Evolutionary conservation across 129 eudicot genomes (phyloP).

Genomic region (Artemisia tridentata): DNA sequence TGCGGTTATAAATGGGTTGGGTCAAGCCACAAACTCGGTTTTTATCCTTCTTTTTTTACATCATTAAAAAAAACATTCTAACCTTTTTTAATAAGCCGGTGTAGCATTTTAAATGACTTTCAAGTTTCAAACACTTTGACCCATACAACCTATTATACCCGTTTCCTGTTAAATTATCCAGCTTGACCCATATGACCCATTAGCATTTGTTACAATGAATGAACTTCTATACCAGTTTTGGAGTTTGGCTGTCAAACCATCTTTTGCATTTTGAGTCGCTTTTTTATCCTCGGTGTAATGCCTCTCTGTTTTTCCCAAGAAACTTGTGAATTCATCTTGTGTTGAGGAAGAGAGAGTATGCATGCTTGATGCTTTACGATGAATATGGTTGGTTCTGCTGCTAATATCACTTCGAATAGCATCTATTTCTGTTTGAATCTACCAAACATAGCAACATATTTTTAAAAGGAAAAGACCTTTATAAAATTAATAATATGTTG

Average conservation of each 20-base stretch:
- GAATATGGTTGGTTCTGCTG: conserved; percentile 37
- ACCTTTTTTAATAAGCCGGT: too few relatives aligned
- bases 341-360: conserved; percentile 33
- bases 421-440: conserved; percentile 60
- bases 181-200: not conserved
- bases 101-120: not conserved
- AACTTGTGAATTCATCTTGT: conserved; percentile 46
- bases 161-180: not conserved
- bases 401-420: conserved; percentile 41
- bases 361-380: conserved; percentile 40
- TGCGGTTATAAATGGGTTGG: not conserved
- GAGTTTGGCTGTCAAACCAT: conserved; percentile 33
- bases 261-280: conserved; percentile 35
- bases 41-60: not conserved
- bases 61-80: not conserved
- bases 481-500: not conserved
- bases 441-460: not conserved
- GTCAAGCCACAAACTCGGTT: not conserved
- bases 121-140: not conserved
- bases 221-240: conserved; percentile 37
- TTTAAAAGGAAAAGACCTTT: not conserved
- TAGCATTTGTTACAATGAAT: conserved; percentile 1
- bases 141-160: too few relatives aligned
- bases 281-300: conserved; percentile 48
- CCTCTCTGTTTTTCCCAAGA: conserved; percentile 35